phyloP scores from a whole-genome alignment of 108 stramenopile genomes.

The Conticribra guillardii region DNA sequence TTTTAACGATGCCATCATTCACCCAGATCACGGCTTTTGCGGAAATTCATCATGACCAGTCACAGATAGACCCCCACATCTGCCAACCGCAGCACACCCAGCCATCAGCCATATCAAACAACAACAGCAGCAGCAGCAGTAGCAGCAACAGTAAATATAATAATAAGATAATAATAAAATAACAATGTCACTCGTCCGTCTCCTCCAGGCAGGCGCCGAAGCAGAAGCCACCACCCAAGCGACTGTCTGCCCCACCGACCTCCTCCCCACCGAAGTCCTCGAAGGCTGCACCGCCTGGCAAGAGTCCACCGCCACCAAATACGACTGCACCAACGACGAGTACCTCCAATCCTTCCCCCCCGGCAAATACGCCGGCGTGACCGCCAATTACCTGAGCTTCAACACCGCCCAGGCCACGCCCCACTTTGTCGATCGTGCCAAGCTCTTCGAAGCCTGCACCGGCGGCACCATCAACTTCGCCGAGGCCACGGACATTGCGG shows the following conservation, averaged over 20 bases:
- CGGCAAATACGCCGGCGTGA: conserved; percentile 30
- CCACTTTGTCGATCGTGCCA: conserved; percentile 30
- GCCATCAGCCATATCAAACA: too few species aligned
- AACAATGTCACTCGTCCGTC: too few species aligned
- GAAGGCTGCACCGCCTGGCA: conserved; percentile 19
- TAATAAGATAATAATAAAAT: too few species aligned
- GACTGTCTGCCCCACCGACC: conserved; percentile 10
- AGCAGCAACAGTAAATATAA: too few species aligned
- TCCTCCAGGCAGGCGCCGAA: too few species aligned
- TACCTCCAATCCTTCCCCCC: conserved; percentile 33
- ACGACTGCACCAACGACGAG: conserved; percentile 30
- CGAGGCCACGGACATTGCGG: conserved; percentile 37
- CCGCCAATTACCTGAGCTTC: conserved; percentile 41
- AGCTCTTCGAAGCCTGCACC: conserved; percentile 29
- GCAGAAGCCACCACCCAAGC: too few species aligned
- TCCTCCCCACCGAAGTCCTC: conserved; percentile 5
- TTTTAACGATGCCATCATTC: too few species aligned
- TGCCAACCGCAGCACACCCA: too few species aligned
- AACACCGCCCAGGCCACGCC: conserved; percentile 25
- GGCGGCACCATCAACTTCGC: conserved; percentile 42
- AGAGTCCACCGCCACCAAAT: conserved; percentile 2
- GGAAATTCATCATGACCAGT: too few species aligned
- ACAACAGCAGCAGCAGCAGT: too few species aligned
- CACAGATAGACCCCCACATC: too few species aligned
- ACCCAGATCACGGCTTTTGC: too few species aligned